Evolutionary conservation across 345 rosid species (phyloP).

Genomic region (Salix caprea): DNA sequence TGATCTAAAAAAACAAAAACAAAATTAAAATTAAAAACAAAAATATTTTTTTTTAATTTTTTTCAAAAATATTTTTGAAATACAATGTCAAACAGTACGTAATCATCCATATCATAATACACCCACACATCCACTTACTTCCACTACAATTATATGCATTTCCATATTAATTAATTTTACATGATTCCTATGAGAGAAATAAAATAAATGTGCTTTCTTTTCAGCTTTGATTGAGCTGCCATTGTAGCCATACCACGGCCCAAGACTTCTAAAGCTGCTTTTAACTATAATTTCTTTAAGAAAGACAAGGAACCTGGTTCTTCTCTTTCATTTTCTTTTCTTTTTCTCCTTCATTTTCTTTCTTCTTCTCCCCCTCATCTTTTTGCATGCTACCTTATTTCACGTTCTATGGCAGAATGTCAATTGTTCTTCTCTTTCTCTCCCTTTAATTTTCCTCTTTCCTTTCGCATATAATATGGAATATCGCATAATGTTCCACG

Average conservation of each 20-base stretch:
- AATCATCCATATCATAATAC: too few species aligned
- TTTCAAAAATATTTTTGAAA: too few species aligned
- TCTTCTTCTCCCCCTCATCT: constrained; percentile 7
- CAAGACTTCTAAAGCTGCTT: constrained; percentile 24
- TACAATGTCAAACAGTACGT: accelerated
- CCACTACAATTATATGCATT: too few species aligned
- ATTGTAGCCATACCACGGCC: constrained; percentile 16
- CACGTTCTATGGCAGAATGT: constrained; percentile 22
- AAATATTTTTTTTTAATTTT: too few species aligned
- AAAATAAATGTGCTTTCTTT: background rate
- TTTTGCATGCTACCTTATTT: constrained; percentile 1
- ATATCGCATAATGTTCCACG: background rate
- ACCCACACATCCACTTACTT: too few species aligned
- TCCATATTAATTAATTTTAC: background rate
- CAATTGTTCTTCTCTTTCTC: constrained; percentile 5
- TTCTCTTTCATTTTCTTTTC: background rate
- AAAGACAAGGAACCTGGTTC: constrained; percentile 42
- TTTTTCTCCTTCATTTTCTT: constrained; percentile 14
- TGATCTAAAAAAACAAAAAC: too few species aligned
- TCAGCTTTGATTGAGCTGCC: background rate
- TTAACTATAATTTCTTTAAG: background rate
- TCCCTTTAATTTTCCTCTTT: background rate
- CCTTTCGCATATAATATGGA: background rate
- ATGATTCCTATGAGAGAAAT: background rate
- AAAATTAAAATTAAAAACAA: too few species aligned